Percentiles rank a stretch among this genome's conserved stretches.
These are phyloP conservation scores for Penicillium concentricum DNA, from an alignment of 2,329 filamentous ascomycete genomes.

Conservation along the genomic window DNA sequence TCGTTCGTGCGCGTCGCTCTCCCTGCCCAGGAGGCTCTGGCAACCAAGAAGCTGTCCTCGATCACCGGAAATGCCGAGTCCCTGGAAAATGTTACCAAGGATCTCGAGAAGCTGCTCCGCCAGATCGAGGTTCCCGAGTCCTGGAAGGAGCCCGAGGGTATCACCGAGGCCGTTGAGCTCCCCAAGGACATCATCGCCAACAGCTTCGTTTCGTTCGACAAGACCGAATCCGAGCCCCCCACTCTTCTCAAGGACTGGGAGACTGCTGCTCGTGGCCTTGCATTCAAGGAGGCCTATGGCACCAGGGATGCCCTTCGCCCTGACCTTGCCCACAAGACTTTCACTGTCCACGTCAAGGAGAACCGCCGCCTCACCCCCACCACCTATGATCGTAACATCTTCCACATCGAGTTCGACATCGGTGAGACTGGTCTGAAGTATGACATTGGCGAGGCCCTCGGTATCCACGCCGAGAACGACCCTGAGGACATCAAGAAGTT, in stretches of 20 bases:
- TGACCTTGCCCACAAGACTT: conserved; percentile 81
- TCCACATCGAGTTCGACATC: conserved; percentile 99
- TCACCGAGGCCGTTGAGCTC: conserved; percentile 44
- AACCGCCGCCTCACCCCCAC: conserved; percentile 86
- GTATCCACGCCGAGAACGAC: conserved; percentile 95
- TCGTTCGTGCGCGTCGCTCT: conserved; percentile 78
- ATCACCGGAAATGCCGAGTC: conserved; percentile 61
- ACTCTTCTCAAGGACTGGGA: conserved; percentile 74
- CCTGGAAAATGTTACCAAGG: conserved; percentile 59
- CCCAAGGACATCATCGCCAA: conserved; percentile 68
- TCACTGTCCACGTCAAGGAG: conserved; percentile 86
- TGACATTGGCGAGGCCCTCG: conserved; percentile 94
- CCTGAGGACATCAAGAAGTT: conserved; percentile 74
- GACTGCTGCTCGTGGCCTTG: conserved; percentile 78
- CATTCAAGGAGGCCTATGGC: conserved; percentile 91
- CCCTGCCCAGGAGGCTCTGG: conserved; percentile 62
- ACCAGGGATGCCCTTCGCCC: conserved; percentile 74
- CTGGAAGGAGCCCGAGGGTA: conserved; percentile 70
- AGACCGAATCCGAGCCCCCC: conserved; percentile 67
- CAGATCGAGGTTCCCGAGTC: conserved; percentile 71
- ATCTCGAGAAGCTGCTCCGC: conserved; percentile 68
- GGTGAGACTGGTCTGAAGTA: conserved; percentile 89
- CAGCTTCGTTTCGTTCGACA: conserved; percentile 80
- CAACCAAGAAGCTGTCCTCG: conserved; percentile 64
- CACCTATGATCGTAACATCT: conserved; percentile 96